Evolutionary conservation across 805 yeast species (phyloP).

Genomic region (Candida tibetensis): DNA sequence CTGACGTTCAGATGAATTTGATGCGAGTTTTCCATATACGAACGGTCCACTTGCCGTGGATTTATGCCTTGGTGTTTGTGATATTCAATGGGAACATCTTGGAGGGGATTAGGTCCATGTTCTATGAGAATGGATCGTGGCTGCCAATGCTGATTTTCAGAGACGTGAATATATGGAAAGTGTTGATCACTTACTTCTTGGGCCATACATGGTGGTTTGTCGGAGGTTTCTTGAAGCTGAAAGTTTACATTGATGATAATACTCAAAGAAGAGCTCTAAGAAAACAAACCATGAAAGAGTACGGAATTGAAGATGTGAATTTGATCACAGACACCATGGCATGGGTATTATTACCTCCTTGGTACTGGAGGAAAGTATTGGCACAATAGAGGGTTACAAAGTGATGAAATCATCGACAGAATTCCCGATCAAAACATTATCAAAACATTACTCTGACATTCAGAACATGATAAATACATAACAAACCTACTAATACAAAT

Average conservation of each 20-base stretch:
- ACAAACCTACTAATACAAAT: too few relatives aligned
- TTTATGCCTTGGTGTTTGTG: slow-evolving; percentile 7
- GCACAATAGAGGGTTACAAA: not conserved
- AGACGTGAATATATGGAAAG: slow-evolving; percentile 7
- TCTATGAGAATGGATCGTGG: slow-evolving; percentile 1
- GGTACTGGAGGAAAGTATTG: slow-evolving; percentile 25
- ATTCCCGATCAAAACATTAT: too few relatives aligned
- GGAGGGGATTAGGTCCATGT: slow-evolving; percentile 6
- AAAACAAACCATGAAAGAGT: slow-evolving; percentile 10
- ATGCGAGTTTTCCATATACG: slow-evolving; percentile 41
- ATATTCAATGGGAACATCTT: slow-evolving; percentile 4
- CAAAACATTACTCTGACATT: too few relatives aligned
- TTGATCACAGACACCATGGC: slow-evolving; percentile 10
- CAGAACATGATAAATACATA: too few relatives aligned
- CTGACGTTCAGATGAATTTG: slow-evolving; percentile 36
- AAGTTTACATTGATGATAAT: slow-evolving; percentile 17
- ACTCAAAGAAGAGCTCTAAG: slow-evolving; percentile 13
- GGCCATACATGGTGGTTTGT: slow-evolving; percentile 37
- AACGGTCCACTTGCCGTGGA: slow-evolving; percentile 43
- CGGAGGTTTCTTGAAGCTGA: slow-evolving; percentile 15
- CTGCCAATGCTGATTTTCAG: slow-evolving; percentile 1
- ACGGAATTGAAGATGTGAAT: slow-evolving; percentile 12
- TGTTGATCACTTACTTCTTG: slow-evolving; percentile 9
- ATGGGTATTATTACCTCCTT: slow-evolving; percentile 28
- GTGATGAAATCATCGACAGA: not conserved